Evolutionary conservation across 2,329 filamentous ascomycete species (phyloP).

Genomic region (Colletotrichum sp.): DNA sequence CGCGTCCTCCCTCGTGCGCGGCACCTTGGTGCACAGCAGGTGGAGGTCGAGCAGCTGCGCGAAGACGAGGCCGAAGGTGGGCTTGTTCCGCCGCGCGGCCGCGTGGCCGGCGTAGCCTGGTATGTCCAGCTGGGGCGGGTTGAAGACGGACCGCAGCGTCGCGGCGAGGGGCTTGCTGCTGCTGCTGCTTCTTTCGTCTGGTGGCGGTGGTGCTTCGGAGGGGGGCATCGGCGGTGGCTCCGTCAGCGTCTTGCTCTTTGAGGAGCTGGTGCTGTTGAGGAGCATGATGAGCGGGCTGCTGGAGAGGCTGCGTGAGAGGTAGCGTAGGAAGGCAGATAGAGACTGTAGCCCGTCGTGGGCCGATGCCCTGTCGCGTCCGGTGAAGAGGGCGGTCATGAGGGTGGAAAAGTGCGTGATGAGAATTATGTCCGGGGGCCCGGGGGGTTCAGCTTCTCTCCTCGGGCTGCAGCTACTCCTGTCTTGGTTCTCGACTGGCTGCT

Average conservation of each 20-base stretch:
- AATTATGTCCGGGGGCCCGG: constrained; percentile 48
- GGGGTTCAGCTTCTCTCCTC: not conserved
- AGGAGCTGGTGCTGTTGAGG: constrained; percentile 54
- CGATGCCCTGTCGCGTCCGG: constrained; percentile 46
- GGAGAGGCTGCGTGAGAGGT: constrained; percentile 44
- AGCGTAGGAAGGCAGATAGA: constrained; percentile 52
- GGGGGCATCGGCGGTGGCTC: not conserved
- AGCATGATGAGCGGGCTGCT: constrained; percentile 56
- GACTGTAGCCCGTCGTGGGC: constrained; percentile 54
- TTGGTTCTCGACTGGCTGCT: no score
- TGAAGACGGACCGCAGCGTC: constrained; percentile 57
- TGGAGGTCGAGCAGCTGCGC: constrained; percentile 60
- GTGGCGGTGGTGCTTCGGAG: not conserved
- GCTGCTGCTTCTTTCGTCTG: not conserved
- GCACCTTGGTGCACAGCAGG: constrained; percentile 52
- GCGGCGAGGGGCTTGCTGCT: constrained; percentile 36
- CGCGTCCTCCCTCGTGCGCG: constrained; percentile 43
- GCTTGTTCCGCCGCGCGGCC: constrained; percentile 42
- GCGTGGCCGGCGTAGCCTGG: constrained; percentile 24
- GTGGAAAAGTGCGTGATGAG: constrained; percentile 60
- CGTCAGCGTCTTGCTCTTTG: not conserved
- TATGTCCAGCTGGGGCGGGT: constrained; percentile 31
- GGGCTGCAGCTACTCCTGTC: not conserved
- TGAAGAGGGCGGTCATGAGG: constrained; percentile 58
- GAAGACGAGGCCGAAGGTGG: constrained; percentile 60